Base-by-base conservation (phyloP, 1,284 basidiomycete species). In the Microbotryomycetes sp. region DNA sequence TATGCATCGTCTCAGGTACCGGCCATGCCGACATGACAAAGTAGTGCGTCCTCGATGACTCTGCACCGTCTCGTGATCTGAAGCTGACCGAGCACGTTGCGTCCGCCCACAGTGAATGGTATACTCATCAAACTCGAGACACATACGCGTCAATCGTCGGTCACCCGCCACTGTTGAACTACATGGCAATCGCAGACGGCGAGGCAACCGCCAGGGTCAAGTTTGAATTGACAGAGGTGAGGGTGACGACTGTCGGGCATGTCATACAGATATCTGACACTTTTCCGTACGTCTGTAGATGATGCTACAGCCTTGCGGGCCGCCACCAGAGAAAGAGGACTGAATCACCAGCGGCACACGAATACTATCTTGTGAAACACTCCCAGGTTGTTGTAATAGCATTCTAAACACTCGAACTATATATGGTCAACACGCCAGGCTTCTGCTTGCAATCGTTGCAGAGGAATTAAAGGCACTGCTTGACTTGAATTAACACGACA, bases 241-340 rank as follows among this genome's bases (percentile, higher is more conserved):
- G 84, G 4, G 2, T 59, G 52, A 63, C 54, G 61, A 50, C 13
- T 26, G 9, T 21, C n/a, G 45, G n/a, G 41, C 57, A n/a, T n/a
- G n/a, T n/a, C n/a, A n/a, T n/a, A n/a, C n/a, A 60, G 55, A 64
- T 52, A 35, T 51, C 52, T 56, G 30, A 9, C 24, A 27, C 15
- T 59, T 27, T 41, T 26, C 54, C 26, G 24, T 29, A 4, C n/a
- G 16, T 46, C 30, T 21, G n/a, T 72, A 97, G 92, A 84, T 87
- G 64, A 97, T 97, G 93, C 80, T 98, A 47, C 93, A 97, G 75
- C 94, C 94, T n/a, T 97, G 69, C 50, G 94, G 93, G 0, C 91
- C 91, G 46, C 93, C 94, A 24, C 94, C 93, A 2, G 83, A 83
- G 51, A 94, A 93, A 77, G 89, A 93, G 66, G 92, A 97, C 62